A percentile compares a stretch with the other conserved stretches of the same genome.
These are phyloP conservation scores for Peltaster fructicola DNA, from an alignment of 2,329 filamentous ascomycete species.

Conservation along the genomic window DNA sequence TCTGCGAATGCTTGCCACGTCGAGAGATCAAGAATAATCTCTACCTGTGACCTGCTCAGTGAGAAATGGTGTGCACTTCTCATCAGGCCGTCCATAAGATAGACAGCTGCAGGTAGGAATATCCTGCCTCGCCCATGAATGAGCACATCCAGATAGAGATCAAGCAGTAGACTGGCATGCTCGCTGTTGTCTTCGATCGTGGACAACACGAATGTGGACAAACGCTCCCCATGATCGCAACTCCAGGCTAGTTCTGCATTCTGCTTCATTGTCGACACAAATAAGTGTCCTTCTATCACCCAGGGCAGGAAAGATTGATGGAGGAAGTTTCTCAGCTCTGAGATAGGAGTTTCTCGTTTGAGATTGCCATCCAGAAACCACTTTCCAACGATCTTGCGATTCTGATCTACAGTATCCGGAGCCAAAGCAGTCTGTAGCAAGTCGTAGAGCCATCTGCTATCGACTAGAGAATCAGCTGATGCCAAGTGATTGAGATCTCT, in stretches of 20 bases:
- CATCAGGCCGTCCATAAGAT: too few relatives aligned
- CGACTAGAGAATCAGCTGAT: slow-evolving; percentile 18
- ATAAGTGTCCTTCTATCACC: slow-evolving; percentile 28
- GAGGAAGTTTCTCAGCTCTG: slow-evolving; percentile 21
- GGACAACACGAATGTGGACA: slow-evolving; percentile 20
- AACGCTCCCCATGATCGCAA: slow-evolving; percentile 24
- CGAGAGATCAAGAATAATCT: slow-evolving; percentile 20
- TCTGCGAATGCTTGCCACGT: slow-evolving; percentile 24
- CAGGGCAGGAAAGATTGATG: slow-evolving; percentile 27
- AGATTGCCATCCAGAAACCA: slow-evolving; percentile 24
- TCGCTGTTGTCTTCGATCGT: slow-evolving; percentile 9
- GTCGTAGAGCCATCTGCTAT: slow-evolving; percentile 24
- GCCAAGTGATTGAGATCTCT: slow-evolving; percentile 24
- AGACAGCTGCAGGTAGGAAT: slow-evolving; percentile 25
- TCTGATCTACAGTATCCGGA: slow-evolving; percentile 26
- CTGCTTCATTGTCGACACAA: slow-evolving; percentile 22
- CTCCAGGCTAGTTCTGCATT: slow-evolving; percentile 13
- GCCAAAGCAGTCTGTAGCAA: slow-evolving; percentile 25
- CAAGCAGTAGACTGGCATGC: slow-evolving; percentile 13
- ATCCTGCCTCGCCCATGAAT: slow-evolving; percentile 16
- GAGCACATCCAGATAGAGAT: slow-evolving; percentile 14
- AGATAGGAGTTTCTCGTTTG: slow-evolving; percentile 7
- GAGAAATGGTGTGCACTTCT: slow-evolving; percentile 2
- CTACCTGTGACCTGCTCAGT: slow-evolving; percentile 14
- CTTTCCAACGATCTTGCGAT: slow-evolving; percentile 27